Evolutionary conservation across 2,329 filamentous ascomycete genomes (phyloP), one percentile per base, ranked within the genome.

Genomic region (Didymosphaeria variabile): DNA sequence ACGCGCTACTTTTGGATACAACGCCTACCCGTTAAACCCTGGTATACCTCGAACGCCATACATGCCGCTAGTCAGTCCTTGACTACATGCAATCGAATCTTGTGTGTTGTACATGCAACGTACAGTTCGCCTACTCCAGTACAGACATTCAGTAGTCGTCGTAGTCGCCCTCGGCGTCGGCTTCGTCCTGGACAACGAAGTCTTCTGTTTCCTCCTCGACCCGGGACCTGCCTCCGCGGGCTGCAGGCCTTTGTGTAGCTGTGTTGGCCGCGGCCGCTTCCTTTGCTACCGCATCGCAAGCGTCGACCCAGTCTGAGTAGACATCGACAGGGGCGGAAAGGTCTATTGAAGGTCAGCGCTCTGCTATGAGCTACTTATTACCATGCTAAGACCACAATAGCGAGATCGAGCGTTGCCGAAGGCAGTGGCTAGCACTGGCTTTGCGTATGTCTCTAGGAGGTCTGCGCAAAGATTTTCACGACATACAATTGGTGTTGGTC

Each of bases 301-400:
- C 95, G 80, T 99, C 95, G 65, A 99, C 92, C 95, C 95, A 99
- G 79, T 98, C 95, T 36, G 92, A 92, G 76, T 99, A 99, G 8
- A 99, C 94, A 76, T 99, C 95, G 50, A 99, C 93, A 0, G 93
- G 88, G 15, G 91, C 92, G 29, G 92, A 96, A 29, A 98, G 88
- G 78, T 96, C 93, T 97, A 64, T 21, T 49, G 47, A 54, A 50
- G 68, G 46, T 73, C 67, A 61, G 57, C 59, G 51, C 36, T n/a
- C 26, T 34, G 13, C n/a, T 12, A 29, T 31, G 8, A 15, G n/a
- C 5, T 29, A 26, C 12, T 9, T 17, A 21, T 10, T 9, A 2
- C 19, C 42, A 23, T 19, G 21, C 42, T 23, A 12, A 23, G 42
- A 23, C 19, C 7, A 23, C 10, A 21, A 13, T 12, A 12, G 15